These are phyloP conservation scores for Cicer bijugum DNA, from an alignment of 306 rosid species.

Conservation along the genomic window DNA sequence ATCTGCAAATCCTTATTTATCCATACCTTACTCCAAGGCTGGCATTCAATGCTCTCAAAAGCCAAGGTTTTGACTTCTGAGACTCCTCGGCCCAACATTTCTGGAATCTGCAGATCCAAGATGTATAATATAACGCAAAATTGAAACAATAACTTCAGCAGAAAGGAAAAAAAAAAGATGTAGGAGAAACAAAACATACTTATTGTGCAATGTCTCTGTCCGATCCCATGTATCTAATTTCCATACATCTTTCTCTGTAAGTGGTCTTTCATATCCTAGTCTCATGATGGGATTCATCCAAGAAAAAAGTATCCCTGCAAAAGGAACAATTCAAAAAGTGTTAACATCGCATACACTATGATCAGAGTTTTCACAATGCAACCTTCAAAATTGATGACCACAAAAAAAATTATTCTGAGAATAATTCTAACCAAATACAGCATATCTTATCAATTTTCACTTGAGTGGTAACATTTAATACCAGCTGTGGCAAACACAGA, in stretches of 20 bases:
- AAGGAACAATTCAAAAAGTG: constrained; percentile 40
- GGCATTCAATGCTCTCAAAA: constrained; percentile 79
- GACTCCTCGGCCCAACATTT: constrained; percentile 78
- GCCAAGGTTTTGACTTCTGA: constrained; percentile 88
- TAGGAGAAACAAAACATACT: constrained; percentile 49
- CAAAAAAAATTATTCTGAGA: background rate
- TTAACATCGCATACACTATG: constrained; percentile 31
- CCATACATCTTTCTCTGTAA: constrained; percentile 92
- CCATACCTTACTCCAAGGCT: constrained; percentile 88
- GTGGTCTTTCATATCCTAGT: constrained; percentile 79
- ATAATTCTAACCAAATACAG: constrained; percentile 6
- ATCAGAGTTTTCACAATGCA: constrained; percentile 12
- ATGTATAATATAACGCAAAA: constrained; percentile 37
- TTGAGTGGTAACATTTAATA: constrained; percentile 26
- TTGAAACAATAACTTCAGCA: constrained; percentile 2
- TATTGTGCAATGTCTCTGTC: constrained; percentile 74
- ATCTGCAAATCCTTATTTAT: constrained; percentile 40
- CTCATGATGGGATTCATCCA: constrained; percentile 89
- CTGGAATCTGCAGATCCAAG: constrained; percentile 68
- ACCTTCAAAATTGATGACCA: constrained; percentile 25
- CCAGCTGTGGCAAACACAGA: background rate
- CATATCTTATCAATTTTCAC: constrained; percentile 33
- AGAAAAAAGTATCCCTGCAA: constrained; percentile 64
- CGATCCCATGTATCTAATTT: constrained; percentile 88
- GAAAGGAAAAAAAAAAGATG: constrained; percentile 18